Evolutionary conservation across 306 rosid species (phyloP), one percentile per base, ranked within the genome.

Genomic region (Prunus armeniaca): DNA sequence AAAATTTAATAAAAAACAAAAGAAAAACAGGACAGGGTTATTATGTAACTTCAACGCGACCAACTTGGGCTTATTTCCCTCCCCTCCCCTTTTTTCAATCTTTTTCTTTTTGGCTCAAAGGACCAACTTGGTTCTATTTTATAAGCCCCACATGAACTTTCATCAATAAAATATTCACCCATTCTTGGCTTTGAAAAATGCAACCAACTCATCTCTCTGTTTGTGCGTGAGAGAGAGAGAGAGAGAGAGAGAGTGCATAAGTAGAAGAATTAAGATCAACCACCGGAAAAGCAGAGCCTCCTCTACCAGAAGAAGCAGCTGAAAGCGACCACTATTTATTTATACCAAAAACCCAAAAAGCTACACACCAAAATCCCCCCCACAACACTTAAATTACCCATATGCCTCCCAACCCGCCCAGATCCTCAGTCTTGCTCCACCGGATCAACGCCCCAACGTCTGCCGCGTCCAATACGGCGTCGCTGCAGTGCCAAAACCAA

Each of bases 371-470:
- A 32, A 14, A 60, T 60, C 65, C 22, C 19, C n/a, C 9, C 2
- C 43, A 38, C 43, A 38, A 7, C 43, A 38, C 20, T 63, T 43
- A 63, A 28, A 63, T 62, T 63, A 30, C 67, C 22, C 67, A 30
- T 75, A 92, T 89, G 91, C 84, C 81, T 51, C 82, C 86, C 13
- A 84, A 83, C 13, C 91, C 90, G 1, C 78, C 97, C 1, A 86
- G 61, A 25, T 75, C 96, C 12, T 84, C 97, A 9, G 24, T 82
- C n/a, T 77, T 79, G 11, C 61, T 83, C 49, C 92, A 87, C 80
- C 68, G 92, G 20, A 79, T 88, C 86, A 85, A 80, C 84, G n/a
- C 80, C 41, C 9, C 64, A 27, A 64, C 45, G 12, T 27, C 67
- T 2, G 6, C 67, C 6, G 12, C 22, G 6, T 27, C 76, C 58